Percentiles rank a stretch among this genome's conserved stretches.
Conservation (phyloP, 305 asterid genomes). For the Fraxinus platypoda region DNA sequence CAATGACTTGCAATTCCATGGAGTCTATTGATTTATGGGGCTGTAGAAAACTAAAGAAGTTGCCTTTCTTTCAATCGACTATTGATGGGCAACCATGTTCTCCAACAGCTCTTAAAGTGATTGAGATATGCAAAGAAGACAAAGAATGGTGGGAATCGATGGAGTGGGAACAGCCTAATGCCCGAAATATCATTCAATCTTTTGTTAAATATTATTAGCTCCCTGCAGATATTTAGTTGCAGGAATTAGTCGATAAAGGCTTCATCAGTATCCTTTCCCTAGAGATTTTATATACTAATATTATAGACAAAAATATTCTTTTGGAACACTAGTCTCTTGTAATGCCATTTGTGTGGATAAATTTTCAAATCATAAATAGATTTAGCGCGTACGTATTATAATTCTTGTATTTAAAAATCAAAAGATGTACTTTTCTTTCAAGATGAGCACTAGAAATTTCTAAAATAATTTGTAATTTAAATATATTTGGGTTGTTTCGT, state of each 20-base stretch:
- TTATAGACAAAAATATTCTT: not conserved
- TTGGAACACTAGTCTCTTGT: not conserved
- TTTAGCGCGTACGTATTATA: not conserved
- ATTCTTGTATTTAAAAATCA: not conserved
- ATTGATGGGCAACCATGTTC: not conserved
- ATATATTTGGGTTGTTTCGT: not conserved
- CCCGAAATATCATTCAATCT: not conserved
- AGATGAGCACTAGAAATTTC: not conserved
- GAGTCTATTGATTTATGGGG: not conserved
- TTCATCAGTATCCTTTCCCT: not conserved
- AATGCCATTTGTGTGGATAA: not conserved
- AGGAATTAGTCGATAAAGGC: not conserved
- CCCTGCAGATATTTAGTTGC: not conserved
- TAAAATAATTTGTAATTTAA: not conserved
- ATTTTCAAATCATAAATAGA: not conserved
- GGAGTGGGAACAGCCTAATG: not conserved
- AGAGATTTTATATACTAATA: not conserved
- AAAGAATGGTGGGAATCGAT: not conserved
- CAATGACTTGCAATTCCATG: not conserved
- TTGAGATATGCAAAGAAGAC: not conserved
- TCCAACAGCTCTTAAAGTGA: not conserved
- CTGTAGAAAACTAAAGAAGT: not conserved
- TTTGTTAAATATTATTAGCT: not conserved
- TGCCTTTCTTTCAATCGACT: not conserved
- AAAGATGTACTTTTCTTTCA: not conserved